Percentiles rank a stretch among this genome's conserved stretches.
phyloP scores from a whole-genome alignment of 2,329 filamentous ascomycete genomes.

The Colletotrichum eleusines region DNA sequence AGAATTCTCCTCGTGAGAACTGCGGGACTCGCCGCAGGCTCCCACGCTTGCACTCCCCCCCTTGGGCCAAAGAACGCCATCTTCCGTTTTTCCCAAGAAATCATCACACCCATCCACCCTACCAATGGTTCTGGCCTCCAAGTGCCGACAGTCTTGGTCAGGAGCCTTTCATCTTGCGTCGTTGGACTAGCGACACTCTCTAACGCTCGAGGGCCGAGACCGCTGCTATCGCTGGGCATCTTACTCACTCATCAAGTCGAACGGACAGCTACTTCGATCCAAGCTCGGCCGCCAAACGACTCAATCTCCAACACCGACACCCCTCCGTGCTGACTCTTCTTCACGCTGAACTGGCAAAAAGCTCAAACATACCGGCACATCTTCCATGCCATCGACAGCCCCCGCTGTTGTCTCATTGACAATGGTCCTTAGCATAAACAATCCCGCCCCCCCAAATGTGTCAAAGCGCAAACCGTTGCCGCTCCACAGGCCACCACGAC shows the following conservation, averaged over 20 bases:
- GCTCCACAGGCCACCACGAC: constrained; percentile 15
- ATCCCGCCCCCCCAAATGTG: not conserved
- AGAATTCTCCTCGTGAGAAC: not conserved
- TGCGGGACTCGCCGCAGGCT: not conserved
- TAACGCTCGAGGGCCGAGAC: not conserved
- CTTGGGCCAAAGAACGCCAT: not conserved
- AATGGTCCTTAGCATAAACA: not conserved
- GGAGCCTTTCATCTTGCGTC: constrained; percentile 10
- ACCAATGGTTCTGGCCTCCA: constrained; percentile 2
- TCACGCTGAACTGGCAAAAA: constrained; percentile 21
- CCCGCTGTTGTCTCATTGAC: constrained; percentile 21
- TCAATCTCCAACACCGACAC: constrained; percentile 39
- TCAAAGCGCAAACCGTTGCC: constrained; percentile 28
- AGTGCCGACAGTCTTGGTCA: constrained; percentile 27
- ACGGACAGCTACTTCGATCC: not conserved
- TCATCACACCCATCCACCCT: not conserved
- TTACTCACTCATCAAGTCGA: not conserved
- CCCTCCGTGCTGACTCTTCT: constrained; percentile 22
- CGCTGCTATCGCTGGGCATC: constrained; percentile 13
- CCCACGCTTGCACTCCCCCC: not conserved
- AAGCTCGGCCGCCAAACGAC: constrained; percentile 13
- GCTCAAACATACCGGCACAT: constrained; percentile 38
- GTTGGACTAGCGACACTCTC: constrained; percentile 8
- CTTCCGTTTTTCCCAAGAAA: too few relatives aligned
- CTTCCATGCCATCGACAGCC: constrained; percentile 9